Evolutionary conservation across 177 flowering plant species (phyloP), one percentile per base, ranked within the genome.

Genomic region (Vitis hybrid): DNA sequence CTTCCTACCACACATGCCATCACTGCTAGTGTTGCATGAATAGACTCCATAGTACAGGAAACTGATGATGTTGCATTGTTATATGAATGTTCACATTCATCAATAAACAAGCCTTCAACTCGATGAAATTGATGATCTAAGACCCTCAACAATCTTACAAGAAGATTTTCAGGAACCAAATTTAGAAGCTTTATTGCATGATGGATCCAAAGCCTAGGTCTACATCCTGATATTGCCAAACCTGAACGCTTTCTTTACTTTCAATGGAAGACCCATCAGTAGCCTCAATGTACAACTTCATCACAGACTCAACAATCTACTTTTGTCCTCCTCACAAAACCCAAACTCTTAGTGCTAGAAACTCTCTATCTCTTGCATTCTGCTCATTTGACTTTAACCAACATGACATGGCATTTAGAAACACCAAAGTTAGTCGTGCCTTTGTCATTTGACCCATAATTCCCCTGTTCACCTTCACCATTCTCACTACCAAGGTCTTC

Each of bases 401-500:
- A 72, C 61, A 52, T 32, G 49, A 35, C 49, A 35, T 30, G 66
- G 62, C 68, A 66, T 68, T 79, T 77, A 62, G 56, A 68, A 74
- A 74, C 56, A 71, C 72, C 76, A 64, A 77, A 80, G 49, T 60
- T 27, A 72, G 71, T 71, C 27, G 48, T 64, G 15, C 80, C 86
- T 73, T 71, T 78, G 57, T 74, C 77, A 69, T 87, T 86, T 59
- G 87, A 86, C 14, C 78, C 89, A 77, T 87, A 87, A 60, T 86
- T 83, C 62, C 83, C 86, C 48, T 69, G 82, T 67, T 87, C 90
- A 69, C 74, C 67, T 74, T 88, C 92, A 40, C 76, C 73, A 56
- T 19, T 19, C 52, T 82, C 86, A 64, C 67, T 75, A 5, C 66
- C 81, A 75, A 73, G 75, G 2, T 83, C 84, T 66, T 79, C 87